Evolutionary conservation across 768 basidiomycete genomes (phyloP), one percentile per base, ranked within the genome.

Genomic region (Baorangia bicolor): DNA sequence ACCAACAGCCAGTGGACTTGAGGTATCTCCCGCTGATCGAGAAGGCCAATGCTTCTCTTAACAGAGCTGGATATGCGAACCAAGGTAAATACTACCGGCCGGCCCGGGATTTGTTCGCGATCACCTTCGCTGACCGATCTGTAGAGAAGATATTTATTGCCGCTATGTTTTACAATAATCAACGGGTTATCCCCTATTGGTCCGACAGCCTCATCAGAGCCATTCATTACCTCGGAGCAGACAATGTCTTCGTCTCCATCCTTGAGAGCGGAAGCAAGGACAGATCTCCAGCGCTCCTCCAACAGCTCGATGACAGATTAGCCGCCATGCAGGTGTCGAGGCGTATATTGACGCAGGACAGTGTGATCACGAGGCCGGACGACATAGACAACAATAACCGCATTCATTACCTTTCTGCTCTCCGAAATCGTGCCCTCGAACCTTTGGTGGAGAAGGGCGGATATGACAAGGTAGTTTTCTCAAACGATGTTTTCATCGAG

Each of bases 221-320:
- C 5, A 74, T 77, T 11, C 55, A 65, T 38, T 76, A 73, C 47
- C 68, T 79, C 42, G 78, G 78, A n/a, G 43, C 64, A 6, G 73
- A 74, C 52, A 77, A 78, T 35, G 73, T 76, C 37, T 79, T 72
- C 49, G 70, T 74, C n/a, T 77, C 74, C 33, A 61, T 77, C 45
- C 64, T 77, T 50, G 77, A 78, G 63, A 75, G 74, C 31, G 64
- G 73, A 49, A 75, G 65, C 13, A 0, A 18, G 1, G 64, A 67
- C 20, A 27, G 2, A 21, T 62, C 65, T 3, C 39, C 63, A 0
- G 44, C 12, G 1, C 42, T 66, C 1, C 59, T 66, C 16, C 47
- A 25, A 33, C 44, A 53, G 33, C 48, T 66, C 33, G 50, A 56
- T 3, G 48, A 46, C 1, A 53, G 39, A 31, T 28, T 68, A 33